Conservation (phyloP, 2,329 filamentous ascomycete species). For the Coniochaeta prunicola region DNA sequence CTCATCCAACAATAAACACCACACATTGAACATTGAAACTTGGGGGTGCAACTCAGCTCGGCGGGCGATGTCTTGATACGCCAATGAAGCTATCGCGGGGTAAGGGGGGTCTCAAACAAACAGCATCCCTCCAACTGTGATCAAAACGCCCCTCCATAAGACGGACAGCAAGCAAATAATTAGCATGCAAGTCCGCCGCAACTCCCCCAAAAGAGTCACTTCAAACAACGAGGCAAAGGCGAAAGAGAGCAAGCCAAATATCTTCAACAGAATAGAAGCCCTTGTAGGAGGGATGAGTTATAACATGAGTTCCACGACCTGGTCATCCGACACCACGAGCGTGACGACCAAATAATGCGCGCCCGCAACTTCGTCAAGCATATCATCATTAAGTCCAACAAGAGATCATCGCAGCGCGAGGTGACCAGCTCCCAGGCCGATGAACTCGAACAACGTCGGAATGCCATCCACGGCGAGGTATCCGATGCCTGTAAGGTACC, state of each 20-base stretch:
- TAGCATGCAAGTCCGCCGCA: neutral
- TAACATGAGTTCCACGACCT: neutral
- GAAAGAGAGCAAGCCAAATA: neutral
- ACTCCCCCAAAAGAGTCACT: neutral
- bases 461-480: slow-evolving; percentile 73
- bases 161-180: too few species aligned
- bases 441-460: slow-evolving; percentile 62
- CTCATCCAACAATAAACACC: too few species aligned
- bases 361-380: neutral
- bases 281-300: neutral
- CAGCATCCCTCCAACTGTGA: neutral
- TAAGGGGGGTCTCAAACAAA: neutral
- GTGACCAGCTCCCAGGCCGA: slow-evolving; percentile 42
- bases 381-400: neutral
- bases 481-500: slow-evolving; percentile 60
- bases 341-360: neutral
- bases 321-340: neutral
- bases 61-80: neutral
- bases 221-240: neutral
- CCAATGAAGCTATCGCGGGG: neutral
- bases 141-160: neutral
- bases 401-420: slow-evolving; percentile 9
- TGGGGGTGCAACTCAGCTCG: neutral
- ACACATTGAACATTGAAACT: too few species aligned
- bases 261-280: neutral